Base-by-base conservation (phyloP, 169 alveolate species). In the Cryptosporidium viatorum region DNA sequence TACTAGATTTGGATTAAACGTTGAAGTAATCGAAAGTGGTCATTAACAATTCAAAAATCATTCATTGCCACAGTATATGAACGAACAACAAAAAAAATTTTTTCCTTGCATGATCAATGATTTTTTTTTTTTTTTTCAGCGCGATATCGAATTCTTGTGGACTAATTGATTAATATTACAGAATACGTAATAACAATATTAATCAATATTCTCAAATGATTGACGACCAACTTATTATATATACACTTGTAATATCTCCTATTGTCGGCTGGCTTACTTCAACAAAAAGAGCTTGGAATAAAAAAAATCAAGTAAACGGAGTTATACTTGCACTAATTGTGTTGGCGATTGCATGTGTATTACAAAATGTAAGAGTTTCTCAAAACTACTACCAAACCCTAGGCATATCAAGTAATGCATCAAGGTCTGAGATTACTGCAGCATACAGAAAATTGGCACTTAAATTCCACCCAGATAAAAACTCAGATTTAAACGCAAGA, bases 401-500 rank as follows among this genome's bases (percentile, higher is more conserved):
- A 73, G 97, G 97, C 8, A 87, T 96, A 41, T 37, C 94, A 1
- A 58, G 93, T 41, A 92, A 92, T 26, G 97, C 98, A 1, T 60
- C 97, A 39, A 94, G 93, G 59, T 91, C 96, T 39, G 96, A 95
- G 51, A 96, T 97, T 26, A 96, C 97, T 80, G 84, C 92, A n/a
- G 96, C 97, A 50, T 97, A 95, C 87, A 96, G 96, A 85, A 96
- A 95, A 86, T 85, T 97, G 52, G 99, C 99, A 4, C 93, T 96
- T 65, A 92, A 94, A 80, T 96, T 93, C 70, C 99, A 97, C 75
- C 99, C 99, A 33, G 99, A 97, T 92, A 95, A 95, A 80, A 96
- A 96, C 86, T 84, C 96, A 39, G 91, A 89, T 43, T 93, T 93
- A 16, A 93, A 93, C 21, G 93, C 96, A 21, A 71, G 65, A 37